Evolutionary conservation across 345 rosid species (phyloP).

Genomic region (Eucalyptus polyanthemos): DNA sequence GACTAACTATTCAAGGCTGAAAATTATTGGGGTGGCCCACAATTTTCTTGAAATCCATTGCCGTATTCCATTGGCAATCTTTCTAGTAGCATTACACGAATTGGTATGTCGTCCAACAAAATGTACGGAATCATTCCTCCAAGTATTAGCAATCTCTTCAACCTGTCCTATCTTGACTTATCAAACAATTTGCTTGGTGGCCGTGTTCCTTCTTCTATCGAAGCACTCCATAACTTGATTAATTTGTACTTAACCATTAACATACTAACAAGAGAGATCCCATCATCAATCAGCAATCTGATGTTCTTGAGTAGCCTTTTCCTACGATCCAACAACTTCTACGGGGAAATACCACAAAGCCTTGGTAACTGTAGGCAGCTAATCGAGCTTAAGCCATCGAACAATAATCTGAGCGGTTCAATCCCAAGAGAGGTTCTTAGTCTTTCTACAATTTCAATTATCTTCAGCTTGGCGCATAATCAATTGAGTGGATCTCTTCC

Average conservation of each 20-base stretch:
- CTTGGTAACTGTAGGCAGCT: neutral
- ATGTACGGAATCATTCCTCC: too few species aligned
- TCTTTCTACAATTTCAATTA: neutral
- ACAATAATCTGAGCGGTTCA: neutral
- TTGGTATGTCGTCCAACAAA: too few species aligned
- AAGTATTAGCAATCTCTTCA: neutral
- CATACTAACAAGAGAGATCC: neutral
- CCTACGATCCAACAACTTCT: neutral
- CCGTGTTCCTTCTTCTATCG: neutral
- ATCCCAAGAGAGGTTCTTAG: neutral
- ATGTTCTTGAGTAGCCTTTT: neutral
- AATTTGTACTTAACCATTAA: neutral
- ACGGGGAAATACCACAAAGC: conserved; percentile 1
- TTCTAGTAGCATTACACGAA: too few species aligned
- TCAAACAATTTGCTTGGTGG: neutral
- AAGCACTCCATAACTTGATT: neutral
- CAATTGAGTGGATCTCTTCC: conserved; percentile 9
- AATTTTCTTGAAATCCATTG: too few species aligned
- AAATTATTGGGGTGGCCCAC: rapidly evolving
- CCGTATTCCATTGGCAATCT: too few species aligned
- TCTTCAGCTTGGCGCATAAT: neutral
- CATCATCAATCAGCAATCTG: neutral
- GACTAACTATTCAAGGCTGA: too few species aligned
- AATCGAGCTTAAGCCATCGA: neutral
- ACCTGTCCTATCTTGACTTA: neutral